Base-by-base conservation (phyloP, 2,329 filamentous ascomycete genomes). In the Karstenula rhodostoma region DNA sequence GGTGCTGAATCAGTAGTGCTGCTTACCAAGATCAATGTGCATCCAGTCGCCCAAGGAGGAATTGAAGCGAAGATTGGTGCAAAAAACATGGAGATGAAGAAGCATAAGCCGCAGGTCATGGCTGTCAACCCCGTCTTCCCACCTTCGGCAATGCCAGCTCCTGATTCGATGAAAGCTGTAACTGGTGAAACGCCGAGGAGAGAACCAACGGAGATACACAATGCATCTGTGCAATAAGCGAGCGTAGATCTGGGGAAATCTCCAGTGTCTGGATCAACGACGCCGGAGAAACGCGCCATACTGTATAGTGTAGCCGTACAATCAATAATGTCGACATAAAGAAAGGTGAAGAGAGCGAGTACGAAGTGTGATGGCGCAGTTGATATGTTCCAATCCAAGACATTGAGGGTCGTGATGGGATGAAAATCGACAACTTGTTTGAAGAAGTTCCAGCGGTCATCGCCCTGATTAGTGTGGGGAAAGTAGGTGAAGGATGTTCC, bases 261-360 rank as follows among this genome's bases (percentile, higher is more conserved):
- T 69, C 93, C 89, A 0, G 92, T 94, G 48, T 88, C 85, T 60
- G 90, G 88, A 67, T 96, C 91, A 69, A 96, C 89, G 48, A 92
- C 87, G 37, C 91, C 88, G 67, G 89, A 90, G 74, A 94, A 94
- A 23, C 89, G 89, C 25, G 93, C 93, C 92, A 96, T 96, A 42
- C 90, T 90, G 80, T 96, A 96, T 56, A 96, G 81, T 0, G 93
- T 96, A 63, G 92, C 93, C 0, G 93, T 96, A 65, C 89, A 91
- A 78, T 96, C 93, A 55, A 96, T 87, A 61, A 96, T 94, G 73
- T 96, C 93, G 66, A 96, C 92, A 69, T 96, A 96, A n/a, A 96
- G 80, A 55, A 96, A 96, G 1, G 93, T 96, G 76, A 96, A 89
- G 57, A 96, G 86, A 0, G 93, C 93, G 53, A 95, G 84, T 17